Percentiles rank a stretch among this genome's conserved stretches.
phyloP scores from a whole-genome alignment of 2,329 filamentous ascomycete genomes.

The Calonectria ilicicola region DNA sequence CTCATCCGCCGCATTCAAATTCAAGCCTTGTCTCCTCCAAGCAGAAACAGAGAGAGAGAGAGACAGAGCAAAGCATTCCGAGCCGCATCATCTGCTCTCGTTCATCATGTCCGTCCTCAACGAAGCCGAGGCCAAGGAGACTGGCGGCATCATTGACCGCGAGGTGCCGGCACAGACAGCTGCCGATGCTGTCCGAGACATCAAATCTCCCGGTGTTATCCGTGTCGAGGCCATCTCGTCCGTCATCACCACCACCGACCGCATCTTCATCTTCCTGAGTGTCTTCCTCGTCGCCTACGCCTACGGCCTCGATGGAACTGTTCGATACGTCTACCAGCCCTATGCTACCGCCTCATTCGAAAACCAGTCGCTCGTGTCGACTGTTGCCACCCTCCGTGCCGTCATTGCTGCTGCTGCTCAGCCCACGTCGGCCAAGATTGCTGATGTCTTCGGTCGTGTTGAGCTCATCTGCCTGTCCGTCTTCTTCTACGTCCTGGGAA shows the following conservation, averaged over 20 bases:
- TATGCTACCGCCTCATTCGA: slow-evolving; percentile 63
- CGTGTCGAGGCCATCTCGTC: slow-evolving; percentile 68
- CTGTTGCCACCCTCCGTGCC: slow-evolving; percentile 67
- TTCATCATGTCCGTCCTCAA: slow-evolving; percentile 11
- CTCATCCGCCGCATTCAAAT: not conserved
- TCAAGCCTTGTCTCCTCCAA: no score
- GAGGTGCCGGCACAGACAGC: slow-evolving; percentile 19
- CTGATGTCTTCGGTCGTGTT: slow-evolving; percentile 73
- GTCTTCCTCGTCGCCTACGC: slow-evolving; percentile 74
- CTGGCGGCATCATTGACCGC: not conserved
- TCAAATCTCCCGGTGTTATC: slow-evolving; percentile 65
- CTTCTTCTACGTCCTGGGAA: slow-evolving; percentile 70
- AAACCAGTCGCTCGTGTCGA: slow-evolving; percentile 67
- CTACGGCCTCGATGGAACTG: slow-evolving; percentile 70
- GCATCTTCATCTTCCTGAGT: slow-evolving; percentile 68
- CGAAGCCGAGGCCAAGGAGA: slow-evolving; percentile 8
- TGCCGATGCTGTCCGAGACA: slow-evolving; percentile 43
- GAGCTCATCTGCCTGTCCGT: slow-evolving; percentile 68
- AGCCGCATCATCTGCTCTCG: not conserved
- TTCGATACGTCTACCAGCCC: slow-evolving; percentile 68
- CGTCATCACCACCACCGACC: slow-evolving; percentile 64
- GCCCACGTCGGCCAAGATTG: slow-evolving; percentile 70
- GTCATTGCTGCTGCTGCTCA: slow-evolving; percentile 72
- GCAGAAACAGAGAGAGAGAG: no score
- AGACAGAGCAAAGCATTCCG: not conserved